Evolutionary conservation across 2,329 filamentous ascomycete species (phyloP), one percentile per base, ranked within the genome.

Genomic region (Trichoderma gracile): DNA sequence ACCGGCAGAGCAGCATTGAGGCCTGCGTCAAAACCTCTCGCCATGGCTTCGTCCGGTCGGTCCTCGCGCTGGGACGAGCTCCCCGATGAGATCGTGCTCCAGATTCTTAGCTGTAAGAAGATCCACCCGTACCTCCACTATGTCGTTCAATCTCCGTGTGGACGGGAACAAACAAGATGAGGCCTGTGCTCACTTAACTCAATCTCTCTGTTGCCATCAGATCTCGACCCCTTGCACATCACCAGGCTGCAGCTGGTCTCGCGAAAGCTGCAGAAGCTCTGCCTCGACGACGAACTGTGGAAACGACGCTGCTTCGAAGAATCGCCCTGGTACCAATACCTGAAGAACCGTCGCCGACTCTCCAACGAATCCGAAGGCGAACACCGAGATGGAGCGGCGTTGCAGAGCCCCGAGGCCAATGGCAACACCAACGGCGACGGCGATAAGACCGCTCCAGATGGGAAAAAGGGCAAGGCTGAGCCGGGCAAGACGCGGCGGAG

Each of bases 251-350:
- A 93, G 76, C 82, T 84, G 21, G 86, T 92, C 14, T 94, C 87
- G 27, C 86, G 81, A 67, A 82, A 81, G 50, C 85, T 94, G 65
- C 82, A 88, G 30, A 76, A 79, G 33, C 80, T 95, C 47, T 89
- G 86, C 45, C 87, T 92, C 64, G 92, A 96, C 73, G 85, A 90
- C 70, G 84, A 81, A 45, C 79, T 94, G 42, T 97, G 93, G 93
- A 89, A 89, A 67, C 78, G 82, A 3, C 82, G 88, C 72, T 93
- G 90, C 74, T 92, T 95, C 74, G 82, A 88, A 42, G 80, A 87
- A 65, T 94, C 91, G 17, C 74, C 81, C 40, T 89, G 88, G 73
- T 84, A 89, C 71, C 82, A 86, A 38, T 78, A 81, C n/a, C 82
- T 91, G 25, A 82, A 81, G 65, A 71, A 68, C n/a, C 73, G 74